Conservation (phyloP, 768 basidiomycete species). For the Cystofilobasidium macerans region DNA sequence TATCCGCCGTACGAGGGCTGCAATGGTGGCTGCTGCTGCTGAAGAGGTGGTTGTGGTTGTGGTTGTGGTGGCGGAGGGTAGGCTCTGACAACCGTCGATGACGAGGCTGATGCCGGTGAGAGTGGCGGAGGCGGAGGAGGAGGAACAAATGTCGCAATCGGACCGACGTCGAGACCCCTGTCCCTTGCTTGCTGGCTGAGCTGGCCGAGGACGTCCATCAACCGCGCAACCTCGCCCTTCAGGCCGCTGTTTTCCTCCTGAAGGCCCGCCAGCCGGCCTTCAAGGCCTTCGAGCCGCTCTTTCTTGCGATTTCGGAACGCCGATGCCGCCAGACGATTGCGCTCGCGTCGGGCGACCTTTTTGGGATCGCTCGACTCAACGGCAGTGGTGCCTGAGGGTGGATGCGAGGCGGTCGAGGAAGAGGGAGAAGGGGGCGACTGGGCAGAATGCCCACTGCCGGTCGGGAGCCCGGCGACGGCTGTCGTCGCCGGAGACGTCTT, state of each 20-base stretch:
- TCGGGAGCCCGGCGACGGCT: neutral
- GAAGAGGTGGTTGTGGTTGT: no score
- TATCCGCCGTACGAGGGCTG: no score
- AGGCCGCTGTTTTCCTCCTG: slow-evolving; percentile 1
- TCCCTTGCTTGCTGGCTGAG: neutral
- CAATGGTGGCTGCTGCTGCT: no score
- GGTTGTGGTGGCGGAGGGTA: no score
- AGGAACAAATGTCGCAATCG: no score
- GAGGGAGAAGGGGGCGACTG: neutral
- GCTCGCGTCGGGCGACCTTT: slow-evolving; percentile 8
- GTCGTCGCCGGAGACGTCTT: neutral
- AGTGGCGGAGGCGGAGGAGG: no score
- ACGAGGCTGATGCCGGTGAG: no score
- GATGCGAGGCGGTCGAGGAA: neutral
- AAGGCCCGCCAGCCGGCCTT: neutral
- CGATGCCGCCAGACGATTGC: slow-evolving; percentile 24
- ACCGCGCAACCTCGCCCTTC: neutral
- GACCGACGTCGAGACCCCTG: neutral
- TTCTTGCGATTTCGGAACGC: slow-evolving; percentile 24
- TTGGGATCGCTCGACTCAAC: neutral
- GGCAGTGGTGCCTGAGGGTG: neutral
- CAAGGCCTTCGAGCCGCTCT: slow-evolving; percentile 19
- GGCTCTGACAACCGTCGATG: no score
- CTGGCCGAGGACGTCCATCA: slow-evolving; percentile 6
- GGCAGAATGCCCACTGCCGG: neutral